Base-by-base conservation (phyloP, 1,284 basidiomycete species). In the Trichosporon asahii region DNA sequence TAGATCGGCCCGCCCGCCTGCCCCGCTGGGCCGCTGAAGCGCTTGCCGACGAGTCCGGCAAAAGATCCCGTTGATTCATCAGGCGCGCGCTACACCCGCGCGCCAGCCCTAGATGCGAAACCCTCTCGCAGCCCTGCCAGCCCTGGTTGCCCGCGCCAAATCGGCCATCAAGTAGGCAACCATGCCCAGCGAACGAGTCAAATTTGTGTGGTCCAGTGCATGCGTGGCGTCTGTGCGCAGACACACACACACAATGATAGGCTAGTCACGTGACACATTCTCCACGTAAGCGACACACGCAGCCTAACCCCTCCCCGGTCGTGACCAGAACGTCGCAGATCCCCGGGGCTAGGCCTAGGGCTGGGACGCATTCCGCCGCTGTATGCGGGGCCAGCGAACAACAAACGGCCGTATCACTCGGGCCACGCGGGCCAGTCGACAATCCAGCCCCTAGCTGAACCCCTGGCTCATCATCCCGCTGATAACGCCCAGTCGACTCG, bases 1-100 rank as follows among this genome's bases (percentile, higher is more conserved):
- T 60, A 60, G 55, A 60, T 60, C 55, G 55, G 55, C 55, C 55
- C 55, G 55, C 55, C 55, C 55, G 55, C 25, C 12, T 29, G 15
- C 14, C 55, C 25, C 23, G 25, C 40, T 33, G 31, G 15, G 40
- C 15, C 40, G 40, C 40, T 44, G 31, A 9, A 33, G 7, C 31
- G 31, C 31, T 33, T 33, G 31, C 31, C 14, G 44, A 14, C 44
- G 44, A 46, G 44, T n/a, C 44, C 15, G 44, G 44, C 18, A 46
- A 46, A 46, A 14, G 44, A 18, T 46, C 44, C 44, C 44, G 44
- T 37, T 14, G 9, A 37, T 37, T 37, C 35, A 14, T 37, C 35
- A 37, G 35, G 35, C 35, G 35, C 35, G 35, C 35, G 35, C 35
- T 37, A 37, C 35, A 37, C 35, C 35, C 35, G 35, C 35, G 35